Evolutionary conservation across 2,329 filamentous ascomycete species (phyloP), one percentile per base, ranked within the genome.

Genomic region (Trichophyton equinum): DNA sequence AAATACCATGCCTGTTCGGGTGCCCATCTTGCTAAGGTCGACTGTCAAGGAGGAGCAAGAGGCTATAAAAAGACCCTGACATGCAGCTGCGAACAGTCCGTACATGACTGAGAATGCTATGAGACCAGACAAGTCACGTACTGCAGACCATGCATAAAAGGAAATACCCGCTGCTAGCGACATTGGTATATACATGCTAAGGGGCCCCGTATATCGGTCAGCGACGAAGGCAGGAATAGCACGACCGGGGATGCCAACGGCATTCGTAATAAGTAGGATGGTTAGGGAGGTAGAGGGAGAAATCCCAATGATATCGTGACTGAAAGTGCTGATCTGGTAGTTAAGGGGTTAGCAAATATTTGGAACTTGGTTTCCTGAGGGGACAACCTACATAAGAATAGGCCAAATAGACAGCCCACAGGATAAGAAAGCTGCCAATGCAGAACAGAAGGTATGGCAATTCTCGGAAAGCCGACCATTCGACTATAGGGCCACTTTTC

Each of bases 1-100:
- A 53, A 83, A 77, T 4, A 79, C 75, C 78, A 82, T 81, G 1
- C 81, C 81, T 70, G 82, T 80, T 15, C 80, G 72, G n/a, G 79
- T 77, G 0, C 81, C 81, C 5, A 74, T 72, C 68, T 81, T 82
- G 62, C 76, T 76, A 62, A 81, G 61, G 66, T 83, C 79, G 0
- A 75, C 75, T 0, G 79, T 82, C 62, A 84, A 71, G 49, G 79
- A 80, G 58, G 78, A 80, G 44, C 86, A 67, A 0, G 79, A 81
- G 0, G 85, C 83, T 0, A 86, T 85, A 66, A 88, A 88, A 8
- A 89, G 69, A 5, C 79, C 79, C 71, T 88, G 85, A 55, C 88
- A 81, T 0, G 78, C 83, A 0, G 84, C 85, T 0, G 79, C 82
- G 1, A 79, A 79, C 55, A 88, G 75, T 1, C 87, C 87, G 67